Evolutionary conservation across 2,329 filamentous ascomycete species (phyloP).

Genomic region (Phyllosticta paracitricarpa): DNA sequence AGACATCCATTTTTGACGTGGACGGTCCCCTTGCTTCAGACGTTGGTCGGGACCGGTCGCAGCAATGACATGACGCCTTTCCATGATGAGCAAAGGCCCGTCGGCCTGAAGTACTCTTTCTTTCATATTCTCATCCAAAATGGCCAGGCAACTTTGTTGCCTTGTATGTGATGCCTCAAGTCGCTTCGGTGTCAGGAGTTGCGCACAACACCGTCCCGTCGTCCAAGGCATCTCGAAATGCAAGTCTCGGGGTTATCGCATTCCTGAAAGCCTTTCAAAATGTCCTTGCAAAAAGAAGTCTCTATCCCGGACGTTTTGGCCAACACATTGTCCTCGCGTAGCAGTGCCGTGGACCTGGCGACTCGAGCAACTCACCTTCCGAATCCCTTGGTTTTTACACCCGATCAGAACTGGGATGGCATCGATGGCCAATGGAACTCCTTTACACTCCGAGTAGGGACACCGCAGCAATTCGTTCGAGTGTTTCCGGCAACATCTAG

Average conservation of each 20-base stretch:
- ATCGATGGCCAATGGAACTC: slow-evolving; percentile 24
- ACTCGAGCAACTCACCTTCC: background rate
- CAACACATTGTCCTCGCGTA: background rate
- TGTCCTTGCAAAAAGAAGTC: background rate
- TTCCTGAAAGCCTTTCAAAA: background rate
- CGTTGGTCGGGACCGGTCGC: background rate
- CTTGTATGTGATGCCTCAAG: background rate
- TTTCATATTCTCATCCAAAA: background rate
- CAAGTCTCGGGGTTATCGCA: background rate
- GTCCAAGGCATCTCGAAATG: background rate
- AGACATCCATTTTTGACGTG: background rate
- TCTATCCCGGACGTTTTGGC: background rate
- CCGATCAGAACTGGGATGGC: slow-evolving; percentile 28
- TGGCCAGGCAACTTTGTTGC: background rate
- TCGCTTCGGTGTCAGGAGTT: background rate
- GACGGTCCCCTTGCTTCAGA: background rate
- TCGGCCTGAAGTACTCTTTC: background rate
- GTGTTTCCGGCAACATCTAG: slow-evolving; percentile 26
- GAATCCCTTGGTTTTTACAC: slow-evolving; percentile 22
- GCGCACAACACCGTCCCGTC: background rate
- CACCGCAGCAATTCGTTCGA: slow-evolving; percentile 20
- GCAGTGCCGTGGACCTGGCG: background rate
- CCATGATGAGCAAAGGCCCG: background rate
- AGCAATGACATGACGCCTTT: background rate
- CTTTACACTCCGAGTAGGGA: slow-evolving; percentile 22